Base-by-base conservation (phyloP, 2,329 filamentous ascomycete genomes). In the Monilinia fructicola region DNA sequence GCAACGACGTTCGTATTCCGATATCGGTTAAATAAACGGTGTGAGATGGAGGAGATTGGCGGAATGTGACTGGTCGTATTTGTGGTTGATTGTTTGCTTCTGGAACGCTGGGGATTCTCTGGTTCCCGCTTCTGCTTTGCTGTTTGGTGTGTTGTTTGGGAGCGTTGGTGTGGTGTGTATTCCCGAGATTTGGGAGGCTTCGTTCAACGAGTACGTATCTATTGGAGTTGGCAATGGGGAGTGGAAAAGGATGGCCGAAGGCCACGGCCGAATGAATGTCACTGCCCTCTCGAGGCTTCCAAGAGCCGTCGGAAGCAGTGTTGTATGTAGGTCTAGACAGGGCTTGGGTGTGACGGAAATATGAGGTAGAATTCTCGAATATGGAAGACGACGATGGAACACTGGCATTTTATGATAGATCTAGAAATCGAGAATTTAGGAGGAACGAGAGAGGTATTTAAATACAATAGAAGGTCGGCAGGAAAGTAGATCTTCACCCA, bases 11-110 rank as follows among this genome's bases (percentile, higher is more conserved):
- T 54, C 42, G 14, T 54, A 3, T 35, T 31, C 42, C 56, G 42
- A 48, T 23, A 59, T 48, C 56, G 56, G 26, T 59, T 59, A 5
- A 35, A 35, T 11, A 10, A 18, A 11, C 5, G 48, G 23, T 4
- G 48, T 28, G 48, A 6, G 23, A 11, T 52, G 23, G 16, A 40
- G 46, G 64, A 66, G 64, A 66, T 61, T 61, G 38, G 35, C 64
- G 64, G 54, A 44, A 61, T 54, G 23, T 66, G 64, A 61, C 61
- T 52, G 61, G 64, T 66, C 55, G 44, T 35, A 18, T 65, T 46
- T 46, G 14, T 5, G 5, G 9, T 26, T 42, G 40, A 16, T 16
- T 46, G 58, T 61, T 61, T 61, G 44, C 44, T 61, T 50, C 58
- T 61, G 58, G 44, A 61, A 50, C 3, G 42, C 21, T 18, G 44